Evolutionary conservation across 305 asterid genomes (phyloP).

Genomic region (Solanum hybrid): DNA sequence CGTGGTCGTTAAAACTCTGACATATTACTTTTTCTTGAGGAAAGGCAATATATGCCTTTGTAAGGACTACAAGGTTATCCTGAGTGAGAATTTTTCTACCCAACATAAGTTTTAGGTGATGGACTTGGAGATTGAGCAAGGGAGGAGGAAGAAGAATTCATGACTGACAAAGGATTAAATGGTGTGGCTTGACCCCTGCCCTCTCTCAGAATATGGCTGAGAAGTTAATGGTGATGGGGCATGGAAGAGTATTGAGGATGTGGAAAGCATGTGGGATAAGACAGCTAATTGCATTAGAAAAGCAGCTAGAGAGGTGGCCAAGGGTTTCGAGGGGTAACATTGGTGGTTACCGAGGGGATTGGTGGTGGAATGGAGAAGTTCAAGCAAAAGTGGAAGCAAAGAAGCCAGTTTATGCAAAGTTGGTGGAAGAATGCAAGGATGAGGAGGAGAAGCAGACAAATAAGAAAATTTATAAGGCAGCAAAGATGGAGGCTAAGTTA

Average conservation of each 20-base stretch:
- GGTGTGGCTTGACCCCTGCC: background rate
- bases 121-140: background rate
- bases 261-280: background rate
- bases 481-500: background rate
- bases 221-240: background rate
- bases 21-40: background rate
- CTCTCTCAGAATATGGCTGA: background rate
- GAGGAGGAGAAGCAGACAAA: background rate
- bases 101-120: background rate
- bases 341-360: background rate
- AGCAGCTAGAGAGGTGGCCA: background rate
- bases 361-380: background rate
- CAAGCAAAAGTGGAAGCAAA: background rate
- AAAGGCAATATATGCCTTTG: background rate
- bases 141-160: background rate
- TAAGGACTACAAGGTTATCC: background rate
- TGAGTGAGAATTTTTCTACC: background rate
- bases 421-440: background rate
- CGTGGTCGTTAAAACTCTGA: background rate
- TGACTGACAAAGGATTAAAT: background rate
- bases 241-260: background rate
- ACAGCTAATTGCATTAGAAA: background rate
- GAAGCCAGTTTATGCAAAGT: background rate
- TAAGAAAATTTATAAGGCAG: background rate
- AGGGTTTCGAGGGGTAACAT: background rate